Conservation (phyloP, 768 basidiomycete genomes). For the Serendipita sp. region DNA sequence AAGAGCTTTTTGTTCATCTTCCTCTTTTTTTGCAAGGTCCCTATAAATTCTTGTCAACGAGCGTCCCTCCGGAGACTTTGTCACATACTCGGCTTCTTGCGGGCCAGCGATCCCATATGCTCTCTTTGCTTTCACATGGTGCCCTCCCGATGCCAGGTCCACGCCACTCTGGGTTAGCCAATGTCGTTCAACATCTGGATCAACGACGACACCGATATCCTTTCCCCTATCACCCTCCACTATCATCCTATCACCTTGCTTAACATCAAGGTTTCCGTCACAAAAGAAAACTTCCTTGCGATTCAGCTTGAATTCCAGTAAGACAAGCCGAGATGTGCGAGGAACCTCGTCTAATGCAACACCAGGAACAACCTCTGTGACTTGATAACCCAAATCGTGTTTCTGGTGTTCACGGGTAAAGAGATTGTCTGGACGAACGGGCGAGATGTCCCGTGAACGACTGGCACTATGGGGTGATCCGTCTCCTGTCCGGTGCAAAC, state of each 20-base stretch:
- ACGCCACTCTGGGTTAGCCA: constrained; percentile 25
- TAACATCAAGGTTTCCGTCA: constrained; percentile 46
- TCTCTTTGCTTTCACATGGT: constrained; percentile 94
- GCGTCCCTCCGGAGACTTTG: neutral
- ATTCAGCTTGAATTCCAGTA: constrained; percentile 95
- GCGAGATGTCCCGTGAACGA: constrained; percentile 7
- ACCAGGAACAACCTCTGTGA: constrained; percentile 66
- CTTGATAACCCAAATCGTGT: constrained; percentile 7
- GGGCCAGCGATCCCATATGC: constrained; percentile 77
- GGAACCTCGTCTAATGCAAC: constrained; percentile 75
- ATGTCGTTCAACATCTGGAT: constrained; percentile 54
- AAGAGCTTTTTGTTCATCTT: constrained; percentile 85
- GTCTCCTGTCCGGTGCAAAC: neutral
- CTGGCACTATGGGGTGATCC: constrained; percentile 3
- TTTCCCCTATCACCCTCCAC: constrained; percentile 93
- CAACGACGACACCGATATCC: constrained; percentile 82
- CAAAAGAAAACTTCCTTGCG: constrained; percentile 90
- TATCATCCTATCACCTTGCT: constrained; percentile 82
- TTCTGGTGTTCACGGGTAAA: constrained; percentile 12
- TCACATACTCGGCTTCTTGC: constrained; percentile 64
- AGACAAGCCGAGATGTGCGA: constrained; percentile 75
- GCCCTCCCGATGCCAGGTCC: constrained; percentile 23
- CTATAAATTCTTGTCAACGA: constrained; percentile 22
- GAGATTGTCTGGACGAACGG: constrained; percentile 16
- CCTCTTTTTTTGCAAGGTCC: constrained; percentile 60